A percentile compares a stretch with the other conserved stretches of the same genome.
Conservation (phyloP, 192 early-diverging fungal genomes). For the Backusella tarrabulga region DNA sequence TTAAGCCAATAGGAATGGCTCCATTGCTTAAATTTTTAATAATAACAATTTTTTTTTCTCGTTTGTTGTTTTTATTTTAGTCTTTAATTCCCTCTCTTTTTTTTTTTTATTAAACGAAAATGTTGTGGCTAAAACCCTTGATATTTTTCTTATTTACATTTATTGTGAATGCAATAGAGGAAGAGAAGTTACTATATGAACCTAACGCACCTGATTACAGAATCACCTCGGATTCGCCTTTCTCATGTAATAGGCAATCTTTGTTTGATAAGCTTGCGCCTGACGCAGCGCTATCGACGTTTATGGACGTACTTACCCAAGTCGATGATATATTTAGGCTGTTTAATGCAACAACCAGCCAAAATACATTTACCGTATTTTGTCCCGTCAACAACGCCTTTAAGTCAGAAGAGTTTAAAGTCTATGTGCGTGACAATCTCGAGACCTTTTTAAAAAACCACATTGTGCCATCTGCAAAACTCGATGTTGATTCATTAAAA, state of each 20-base stretch:
- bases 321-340: constrained; percentile 21
- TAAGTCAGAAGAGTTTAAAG: not conserved
- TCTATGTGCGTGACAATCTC: constrained; percentile 7
- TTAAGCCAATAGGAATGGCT: constrained; percentile 9
- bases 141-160: not conserved
- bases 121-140: not conserved
- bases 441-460: constrained; percentile 28
- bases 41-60: constrained; percentile 4
- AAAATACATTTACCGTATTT: constrained; percentile 30
- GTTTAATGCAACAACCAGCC: constrained; percentile 19
- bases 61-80: constrained; percentile 8
- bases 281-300: constrained; percentile 31
- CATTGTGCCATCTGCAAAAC: constrained; percentile 27
- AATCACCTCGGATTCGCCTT: not conserved
- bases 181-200: constrained; percentile 19
- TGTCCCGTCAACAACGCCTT: constrained; percentile 36
- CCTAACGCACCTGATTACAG: constrained; percentile 28
- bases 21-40: constrained; percentile 3
- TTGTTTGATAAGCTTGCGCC: constrained; percentile 35
- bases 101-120: constrained; percentile 9
- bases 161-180: not conserved
- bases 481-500: constrained; percentile 7
- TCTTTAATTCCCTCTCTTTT: not conserved
- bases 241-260: constrained; percentile 17
- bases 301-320: constrained; percentile 35